These are phyloP conservation scores for Magnaporthiopsis incrustans DNA, from an alignment of 2,329 filamentous ascomycete genomes.

Conservation along the genomic window DNA sequence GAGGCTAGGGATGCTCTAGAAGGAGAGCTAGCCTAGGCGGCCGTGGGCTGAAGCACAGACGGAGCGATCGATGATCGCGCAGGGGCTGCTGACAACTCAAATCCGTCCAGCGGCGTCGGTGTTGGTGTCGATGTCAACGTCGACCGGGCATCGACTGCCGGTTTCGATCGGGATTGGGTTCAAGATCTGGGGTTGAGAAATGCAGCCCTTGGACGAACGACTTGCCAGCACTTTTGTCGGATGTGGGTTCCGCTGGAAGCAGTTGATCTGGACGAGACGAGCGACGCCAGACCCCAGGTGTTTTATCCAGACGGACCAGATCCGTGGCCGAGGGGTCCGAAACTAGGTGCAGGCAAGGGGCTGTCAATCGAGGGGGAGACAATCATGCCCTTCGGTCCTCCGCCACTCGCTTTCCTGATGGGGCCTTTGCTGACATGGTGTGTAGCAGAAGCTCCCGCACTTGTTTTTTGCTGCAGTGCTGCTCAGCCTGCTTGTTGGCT, in stretches of 20 bases:
- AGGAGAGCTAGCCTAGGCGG: background rate
- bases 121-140: background rate
- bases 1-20: background rate
- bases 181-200: background rate
- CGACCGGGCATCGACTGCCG: too few relatives aligned
- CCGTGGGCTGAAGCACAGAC: background rate
- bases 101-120: background rate
- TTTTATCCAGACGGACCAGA: background rate
- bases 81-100: background rate
- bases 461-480: background rate
- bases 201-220: background rate
- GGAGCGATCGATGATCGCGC: background rate
- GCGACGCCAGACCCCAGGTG: background rate
- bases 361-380: background rate
- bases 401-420: background rate
- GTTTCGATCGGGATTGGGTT: background rate
- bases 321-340: background rate
- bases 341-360: background rate
- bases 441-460: background rate
- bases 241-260: too few relatives aligned
- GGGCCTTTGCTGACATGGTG: slow-evolving; percentile 1
- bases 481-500: background rate
- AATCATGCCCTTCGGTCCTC: background rate
- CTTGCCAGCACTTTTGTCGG: too few relatives aligned
- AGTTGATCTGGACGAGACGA: background rate